Evolutionary conservation across 257 asterid species (phyloP), one percentile per base, ranked within the genome.

Genomic region (Fraxinus pennsylvanica): DNA sequence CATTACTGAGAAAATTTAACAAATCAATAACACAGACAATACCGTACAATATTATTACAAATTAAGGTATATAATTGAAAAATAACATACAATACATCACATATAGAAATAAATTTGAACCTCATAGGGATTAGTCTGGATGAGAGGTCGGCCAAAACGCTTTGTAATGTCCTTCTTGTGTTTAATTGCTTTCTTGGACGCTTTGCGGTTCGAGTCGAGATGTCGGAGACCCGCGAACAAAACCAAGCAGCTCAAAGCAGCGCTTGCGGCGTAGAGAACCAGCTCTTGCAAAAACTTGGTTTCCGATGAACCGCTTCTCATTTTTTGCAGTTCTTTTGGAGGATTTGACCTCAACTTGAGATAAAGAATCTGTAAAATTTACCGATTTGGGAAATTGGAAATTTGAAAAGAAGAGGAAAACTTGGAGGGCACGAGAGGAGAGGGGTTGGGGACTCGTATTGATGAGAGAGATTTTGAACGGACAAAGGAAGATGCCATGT

Each of bases 201-300:
- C 84, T 21, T 92, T 96, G 29, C 96, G 94, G 77, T 93, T 91
- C 57, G 97, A 96, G 94, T 93, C 98, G 47, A 92, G 82, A 22
- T 82, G 83, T 72, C 84, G 89, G 73, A 92, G 90, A 65, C 96
- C 98, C 61, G 86, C 87, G 84, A 87, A 85, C 83, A 92, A 81
- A 29, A 93, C 96, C 83, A 95, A 83, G 75, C 91, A 25, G 27
- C 27, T 25, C 27, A 25, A 25, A 25, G 27, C 27, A 25, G 27
- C 27, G 27, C 27, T 25, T 25, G 27, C 27, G 27, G 27, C 27
- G 27, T 25, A 25, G 27, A 25, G 27, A 25, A 25, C 27, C 27
- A 25, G 27, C 27, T 25, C 27, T 25, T 25, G 27, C 27, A 25
- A 25, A 25, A 25, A 25, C 27, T 25, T 25, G 27, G 27, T 25